These are phyloP conservation scores for Linanthus parryae DNA, from an alignment of 148 eudicot species.

Conservation along the genomic window DNA sequence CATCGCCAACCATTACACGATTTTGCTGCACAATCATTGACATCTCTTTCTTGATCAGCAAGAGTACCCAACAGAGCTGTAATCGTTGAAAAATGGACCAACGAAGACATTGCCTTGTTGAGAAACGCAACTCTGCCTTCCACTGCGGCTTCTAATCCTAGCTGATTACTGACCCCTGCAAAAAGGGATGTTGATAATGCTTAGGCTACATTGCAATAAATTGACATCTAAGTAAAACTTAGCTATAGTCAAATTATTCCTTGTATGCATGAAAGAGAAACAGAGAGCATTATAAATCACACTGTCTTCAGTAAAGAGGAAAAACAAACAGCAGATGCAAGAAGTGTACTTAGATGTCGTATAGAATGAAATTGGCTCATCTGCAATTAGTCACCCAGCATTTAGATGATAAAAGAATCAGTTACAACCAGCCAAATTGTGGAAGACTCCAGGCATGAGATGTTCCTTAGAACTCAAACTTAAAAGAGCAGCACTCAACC, in stretches of 20 bases:
- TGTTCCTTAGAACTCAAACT: too few species aligned
- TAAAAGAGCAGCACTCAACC: too few species aligned
- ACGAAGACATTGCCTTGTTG: constrained; percentile 71
- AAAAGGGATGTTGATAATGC: background rate
- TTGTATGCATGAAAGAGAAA: too few species aligned
- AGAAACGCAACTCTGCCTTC: constrained; percentile 62
- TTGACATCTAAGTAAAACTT: too few species aligned
- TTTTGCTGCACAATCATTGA: constrained; percentile 52
- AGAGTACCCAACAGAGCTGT: constrained; percentile 85
- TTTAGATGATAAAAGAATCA: too few species aligned
- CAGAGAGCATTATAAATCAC: too few species aligned
- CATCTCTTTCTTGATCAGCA: constrained; percentile 69
- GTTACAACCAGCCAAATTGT: too few species aligned
- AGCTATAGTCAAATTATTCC: too few species aligned
- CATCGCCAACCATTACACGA: constrained; percentile 66
- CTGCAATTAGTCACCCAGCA: constrained; percentile 56
- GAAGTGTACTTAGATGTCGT: constrained; percentile 54
- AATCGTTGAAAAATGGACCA: constrained; percentile 77
- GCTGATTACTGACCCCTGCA: constrained; percentile 55
- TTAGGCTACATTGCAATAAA: background rate
- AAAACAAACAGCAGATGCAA: background rate
- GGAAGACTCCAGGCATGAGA: too few species aligned
- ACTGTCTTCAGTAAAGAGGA: background rate
- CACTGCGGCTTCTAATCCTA: constrained; percentile 73
- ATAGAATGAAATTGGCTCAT: constrained; percentile 62